Conservation (phyloP, 106 monocot species). For the Dendrobium chrysotoxum region DNA sequence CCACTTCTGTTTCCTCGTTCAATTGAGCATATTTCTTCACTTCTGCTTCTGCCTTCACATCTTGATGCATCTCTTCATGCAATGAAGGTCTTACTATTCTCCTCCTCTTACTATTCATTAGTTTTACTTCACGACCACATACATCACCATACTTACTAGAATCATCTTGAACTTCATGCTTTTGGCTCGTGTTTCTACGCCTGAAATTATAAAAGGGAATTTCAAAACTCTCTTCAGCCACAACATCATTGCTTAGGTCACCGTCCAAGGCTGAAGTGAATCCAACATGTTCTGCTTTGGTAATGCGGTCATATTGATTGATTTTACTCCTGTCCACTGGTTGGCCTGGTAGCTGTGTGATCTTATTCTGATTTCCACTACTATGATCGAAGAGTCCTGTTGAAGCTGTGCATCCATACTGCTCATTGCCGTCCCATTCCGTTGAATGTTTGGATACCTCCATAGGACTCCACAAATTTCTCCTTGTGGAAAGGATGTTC, state of each 20-base stretch:
- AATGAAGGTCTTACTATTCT: not conserved
- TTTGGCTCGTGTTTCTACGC: not conserved
- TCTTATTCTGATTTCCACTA: not conserved
- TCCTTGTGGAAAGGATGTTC: not conserved
- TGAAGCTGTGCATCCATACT: not conserved
- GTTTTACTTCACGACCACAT: too few relatives aligned
- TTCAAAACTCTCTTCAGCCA: not conserved
- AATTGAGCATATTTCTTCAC: not conserved
- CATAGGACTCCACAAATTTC: not conserved
- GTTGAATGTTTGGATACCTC: not conserved
- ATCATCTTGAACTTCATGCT: not conserved
- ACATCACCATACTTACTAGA: not conserved
- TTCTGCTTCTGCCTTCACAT: not conserved
- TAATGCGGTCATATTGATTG: not conserved
- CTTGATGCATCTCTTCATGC: not conserved
- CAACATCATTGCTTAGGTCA: not conserved
- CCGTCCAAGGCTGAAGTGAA: not conserved
- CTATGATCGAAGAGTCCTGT: not conserved
- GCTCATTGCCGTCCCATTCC: not conserved
- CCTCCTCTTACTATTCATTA: not conserved
- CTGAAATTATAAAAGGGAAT: constrained; percentile 3
- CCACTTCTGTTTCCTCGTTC: not conserved
- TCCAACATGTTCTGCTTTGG: not conserved
- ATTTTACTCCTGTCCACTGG: not conserved
- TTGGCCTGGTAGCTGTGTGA: not conserved